Evolutionary conservation across 331 rosid genomes (phyloP).

Genomic region (Rhamnella rubrinervis): DNA sequence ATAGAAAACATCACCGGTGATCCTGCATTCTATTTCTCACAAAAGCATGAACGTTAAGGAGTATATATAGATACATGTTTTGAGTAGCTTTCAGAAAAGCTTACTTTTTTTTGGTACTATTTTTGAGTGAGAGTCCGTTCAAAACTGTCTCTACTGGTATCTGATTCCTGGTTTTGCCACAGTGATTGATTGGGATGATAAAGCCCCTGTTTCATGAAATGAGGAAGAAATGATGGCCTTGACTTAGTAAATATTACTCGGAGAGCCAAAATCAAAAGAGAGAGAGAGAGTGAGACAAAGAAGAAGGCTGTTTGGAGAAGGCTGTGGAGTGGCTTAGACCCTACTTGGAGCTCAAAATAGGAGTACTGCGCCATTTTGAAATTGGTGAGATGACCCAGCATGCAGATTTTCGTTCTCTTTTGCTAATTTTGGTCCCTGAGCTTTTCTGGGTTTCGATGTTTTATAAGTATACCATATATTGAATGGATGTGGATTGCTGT

Average conservation of each 20-base stretch:
- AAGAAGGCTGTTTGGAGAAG: conserved; percentile 13
- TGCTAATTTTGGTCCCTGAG: not conserved
- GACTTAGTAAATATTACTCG: not conserved
- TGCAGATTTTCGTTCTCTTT: not conserved
- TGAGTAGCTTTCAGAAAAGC: too few relatives aligned
- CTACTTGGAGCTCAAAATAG: conserved; percentile 56
- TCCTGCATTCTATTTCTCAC: too few relatives aligned
- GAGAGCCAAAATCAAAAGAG: not conserved
- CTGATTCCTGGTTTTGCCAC: too few relatives aligned
- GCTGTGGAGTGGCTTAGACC: conserved; percentile 59
- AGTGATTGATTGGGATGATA: too few relatives aligned
- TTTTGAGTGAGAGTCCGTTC: too few relatives aligned
- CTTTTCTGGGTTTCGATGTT: not conserved
- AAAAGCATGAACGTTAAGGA: too few relatives aligned
- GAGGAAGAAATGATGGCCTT: too few relatives aligned
- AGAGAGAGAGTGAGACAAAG: not conserved
- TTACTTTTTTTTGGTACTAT: too few relatives aligned
- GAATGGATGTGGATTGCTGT: conserved; percentile 75
- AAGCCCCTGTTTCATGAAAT: too few relatives aligned
- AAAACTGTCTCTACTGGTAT: too few relatives aligned
- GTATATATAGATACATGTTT: too few relatives aligned
- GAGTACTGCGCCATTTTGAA: conserved; percentile 76
- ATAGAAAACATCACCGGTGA: too few relatives aligned
- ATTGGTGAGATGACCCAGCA: conserved; percentile 61
- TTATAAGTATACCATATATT: conserved; percentile 42